phyloP scores from a whole-genome alignment of 23 red algal species.

The Gracilaria caudata region DNA sequence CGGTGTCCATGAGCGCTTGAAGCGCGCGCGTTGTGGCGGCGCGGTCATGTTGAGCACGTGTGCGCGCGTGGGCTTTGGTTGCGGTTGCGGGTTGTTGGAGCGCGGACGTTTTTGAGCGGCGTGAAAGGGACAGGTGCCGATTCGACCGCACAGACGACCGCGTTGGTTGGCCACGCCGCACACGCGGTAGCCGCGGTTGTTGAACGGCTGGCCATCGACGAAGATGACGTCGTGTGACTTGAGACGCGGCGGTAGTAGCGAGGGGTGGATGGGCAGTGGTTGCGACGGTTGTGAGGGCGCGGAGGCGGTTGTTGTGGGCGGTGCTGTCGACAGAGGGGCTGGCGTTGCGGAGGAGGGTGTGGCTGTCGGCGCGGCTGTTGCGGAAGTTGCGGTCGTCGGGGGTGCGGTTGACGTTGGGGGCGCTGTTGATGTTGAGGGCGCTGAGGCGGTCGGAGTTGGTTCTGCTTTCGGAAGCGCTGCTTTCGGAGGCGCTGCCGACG shows the following conservation, averaged over 20 bases:
- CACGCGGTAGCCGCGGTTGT: slow-evolving; percentile 83
- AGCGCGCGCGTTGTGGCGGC: slow-evolving; percentile 63
- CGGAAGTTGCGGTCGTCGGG: neutral
- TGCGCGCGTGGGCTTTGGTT: neutral
- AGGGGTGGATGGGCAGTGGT: neutral
- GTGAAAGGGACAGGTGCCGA: slow-evolving; percentile 98
- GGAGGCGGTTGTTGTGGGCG: neutral
- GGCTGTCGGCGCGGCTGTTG: neutral
- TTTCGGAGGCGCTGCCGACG: neutral
- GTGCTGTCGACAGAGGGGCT: neutral
- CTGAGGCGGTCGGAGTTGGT: neutral
- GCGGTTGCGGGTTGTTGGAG: neutral
- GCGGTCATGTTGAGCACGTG: slow-evolving; percentile 8
- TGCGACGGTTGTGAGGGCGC: neutral
- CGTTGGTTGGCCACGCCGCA: slow-evolving; percentile 91
- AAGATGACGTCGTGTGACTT: slow-evolving; percentile 51
- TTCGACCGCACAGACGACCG: slow-evolving; percentile 79
- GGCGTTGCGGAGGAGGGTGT: neutral
- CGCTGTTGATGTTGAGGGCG: neutral
- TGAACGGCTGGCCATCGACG: slow-evolving; percentile 79
- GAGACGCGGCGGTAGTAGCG: neutral
- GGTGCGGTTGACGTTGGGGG: neutral
- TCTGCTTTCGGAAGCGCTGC: too few species aligned
- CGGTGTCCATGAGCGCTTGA: slow-evolving; percentile 90
- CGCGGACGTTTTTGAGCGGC: slow-evolving; percentile 20